Conservation (phyloP, 257 asterid genomes). For the Petunia axillaris region DNA sequence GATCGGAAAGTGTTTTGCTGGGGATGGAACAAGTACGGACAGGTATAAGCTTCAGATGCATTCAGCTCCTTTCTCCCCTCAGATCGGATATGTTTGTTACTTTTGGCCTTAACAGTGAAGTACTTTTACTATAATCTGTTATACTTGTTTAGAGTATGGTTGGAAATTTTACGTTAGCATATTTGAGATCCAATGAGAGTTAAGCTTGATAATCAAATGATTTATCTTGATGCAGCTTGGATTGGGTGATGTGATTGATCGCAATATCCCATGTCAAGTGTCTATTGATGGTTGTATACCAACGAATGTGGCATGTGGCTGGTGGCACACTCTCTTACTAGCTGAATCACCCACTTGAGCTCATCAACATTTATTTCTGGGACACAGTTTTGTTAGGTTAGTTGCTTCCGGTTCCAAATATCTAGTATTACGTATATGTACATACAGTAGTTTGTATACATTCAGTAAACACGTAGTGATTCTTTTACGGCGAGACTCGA, state of each 20-base stretch:
- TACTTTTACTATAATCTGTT: too few relatives aligned
- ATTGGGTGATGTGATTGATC: conserved; percentile 86
- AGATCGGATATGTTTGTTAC: neutral
- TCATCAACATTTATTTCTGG: neutral
- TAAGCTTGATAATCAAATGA: too few relatives aligned
- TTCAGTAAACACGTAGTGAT: too few relatives aligned
- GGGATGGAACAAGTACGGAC: conserved; percentile 99
- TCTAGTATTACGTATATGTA: too few relatives aligned
- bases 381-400: conserved; percentile 75
- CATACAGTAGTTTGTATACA: too few relatives aligned
- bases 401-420: neutral
- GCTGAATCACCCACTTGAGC: conserved; percentile 65
- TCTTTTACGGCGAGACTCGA: too few relatives aligned
- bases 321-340: conserved; percentile 98
- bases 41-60: conserved; percentile 54
- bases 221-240: conserved; percentile 67
- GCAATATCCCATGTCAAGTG: conserved; percentile 70
- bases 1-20: conserved; percentile 87
- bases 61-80: neutral
- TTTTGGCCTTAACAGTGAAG: too few relatives aligned
- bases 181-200: too few relatives aligned
- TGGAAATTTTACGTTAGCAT: too few relatives aligned
- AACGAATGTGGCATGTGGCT: conserved; percentile 85
- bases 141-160: too few relatives aligned
- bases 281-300: conserved; percentile 55